Conservation (phyloP, 495 filamentous ascomycete genomes). For the Podospora fimiseda region DNA sequence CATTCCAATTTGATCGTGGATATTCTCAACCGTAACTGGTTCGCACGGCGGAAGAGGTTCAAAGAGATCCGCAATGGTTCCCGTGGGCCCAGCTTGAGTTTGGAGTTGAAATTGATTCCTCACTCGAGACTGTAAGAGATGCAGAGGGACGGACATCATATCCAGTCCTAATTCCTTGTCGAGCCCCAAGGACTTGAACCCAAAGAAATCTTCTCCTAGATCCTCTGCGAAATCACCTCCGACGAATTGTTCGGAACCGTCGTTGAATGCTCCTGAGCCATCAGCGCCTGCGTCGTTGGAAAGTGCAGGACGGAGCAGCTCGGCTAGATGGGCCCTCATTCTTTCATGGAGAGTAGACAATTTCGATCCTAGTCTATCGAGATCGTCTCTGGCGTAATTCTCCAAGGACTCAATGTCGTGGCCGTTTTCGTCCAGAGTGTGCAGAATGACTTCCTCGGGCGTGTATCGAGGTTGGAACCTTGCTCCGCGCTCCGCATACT, state of each 20-base stretch:
- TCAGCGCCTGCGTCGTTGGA: slow-evolving; percentile 62
- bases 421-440: slow-evolving; percentile 76
- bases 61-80: slow-evolving; percentile 54
- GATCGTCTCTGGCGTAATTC: slow-evolving; percentile 85
- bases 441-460: slow-evolving; percentile 76
- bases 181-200: slow-evolving; percentile 90
- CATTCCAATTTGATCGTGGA: slow-evolving; percentile 74
- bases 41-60: slow-evolving; percentile 65
- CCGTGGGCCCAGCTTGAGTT: slow-evolving; percentile 50
- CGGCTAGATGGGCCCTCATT: slow-evolving; percentile 81
- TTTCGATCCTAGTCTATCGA: slow-evolving; percentile 82
- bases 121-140: slow-evolving; percentile 88
- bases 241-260: slow-evolving; percentile 95
- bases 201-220: slow-evolving; percentile 97
- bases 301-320: slow-evolving; percentile 85
- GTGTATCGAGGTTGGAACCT: slow-evolving; percentile 63
- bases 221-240: slow-evolving; percentile 96
- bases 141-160: slow-evolving; percentile 82
- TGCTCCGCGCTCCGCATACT: slow-evolving; percentile 32
- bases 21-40: slow-evolving; percentile 71
- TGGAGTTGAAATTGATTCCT: slow-evolving; percentile 71
- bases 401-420: slow-evolving; percentile 77
- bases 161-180: slow-evolving; percentile 83
- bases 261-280: slow-evolving; percentile 84
- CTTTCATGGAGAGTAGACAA: slow-evolving; percentile 81